phyloP scores from a whole-genome alignment of 345 rosid genomes.

The Melaleuca alternifolia region DNA sequence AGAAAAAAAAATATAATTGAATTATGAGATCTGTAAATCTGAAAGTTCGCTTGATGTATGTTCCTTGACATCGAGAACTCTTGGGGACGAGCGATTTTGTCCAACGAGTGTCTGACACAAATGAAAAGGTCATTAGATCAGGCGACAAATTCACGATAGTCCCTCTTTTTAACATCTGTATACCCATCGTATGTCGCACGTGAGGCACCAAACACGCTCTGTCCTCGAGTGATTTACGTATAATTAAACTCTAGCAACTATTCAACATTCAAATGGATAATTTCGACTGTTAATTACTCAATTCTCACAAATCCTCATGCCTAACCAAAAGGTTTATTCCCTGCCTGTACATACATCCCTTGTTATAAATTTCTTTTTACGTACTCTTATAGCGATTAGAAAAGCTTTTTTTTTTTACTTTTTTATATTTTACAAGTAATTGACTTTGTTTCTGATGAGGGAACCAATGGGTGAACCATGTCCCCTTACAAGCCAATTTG shows the following conservation, averaged over 20 bases:
- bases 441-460: not conserved
- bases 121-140: not conserved
- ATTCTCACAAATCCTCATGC: too few relatives aligned
- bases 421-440: too few relatives aligned
- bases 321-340: too few relatives aligned
- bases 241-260: too few relatives aligned
- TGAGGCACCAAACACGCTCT: too few relatives aligned
- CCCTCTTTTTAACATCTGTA: not conserved
- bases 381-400: not conserved
- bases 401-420: not conserved
- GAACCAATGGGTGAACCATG: not conserved
- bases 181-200: not conserved
- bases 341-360: too few relatives aligned
- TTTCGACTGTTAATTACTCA: too few relatives aligned
- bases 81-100: not conserved
- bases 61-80: too few relatives aligned
- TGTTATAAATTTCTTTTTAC: not conserved
- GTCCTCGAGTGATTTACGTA: too few relatives aligned
- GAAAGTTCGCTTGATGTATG: too few relatives aligned
- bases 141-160: not conserved
- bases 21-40: conserved; percentile 46
- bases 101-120: not conserved
- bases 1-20: conserved; percentile 15
- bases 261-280: too few relatives aligned
- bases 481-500: not conserved